Conservation (phyloP, 345 rosid genomes). For the Eucalyptus pauciflora region DNA sequence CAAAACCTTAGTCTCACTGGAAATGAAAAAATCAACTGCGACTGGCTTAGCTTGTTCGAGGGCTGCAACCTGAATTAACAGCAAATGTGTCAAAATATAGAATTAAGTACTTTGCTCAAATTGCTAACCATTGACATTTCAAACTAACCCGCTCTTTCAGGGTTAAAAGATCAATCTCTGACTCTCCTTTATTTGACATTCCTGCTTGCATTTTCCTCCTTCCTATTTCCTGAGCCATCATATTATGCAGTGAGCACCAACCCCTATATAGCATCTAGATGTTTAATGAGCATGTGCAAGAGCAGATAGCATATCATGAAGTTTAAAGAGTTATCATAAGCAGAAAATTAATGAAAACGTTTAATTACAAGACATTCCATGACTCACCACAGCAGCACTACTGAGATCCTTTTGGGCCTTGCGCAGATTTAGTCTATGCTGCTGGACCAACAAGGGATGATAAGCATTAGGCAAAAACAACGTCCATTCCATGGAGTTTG, state of each 20-base stretch:
- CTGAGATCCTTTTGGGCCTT: conserved; percentile 33
- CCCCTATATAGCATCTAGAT: background rate
- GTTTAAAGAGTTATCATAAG: background rate
- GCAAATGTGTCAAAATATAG: background rate
- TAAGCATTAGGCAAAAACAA: conserved; percentile 72
- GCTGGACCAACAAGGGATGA: conserved; percentile 85
- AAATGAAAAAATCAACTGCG: conserved; percentile 66
- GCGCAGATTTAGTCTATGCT: conserved; percentile 52
- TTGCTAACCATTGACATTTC: background rate
- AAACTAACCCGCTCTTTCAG: conserved; percentile 15
- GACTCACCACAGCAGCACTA: conserved; percentile 44
- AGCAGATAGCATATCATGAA: background rate
- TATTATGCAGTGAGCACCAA: background rate
- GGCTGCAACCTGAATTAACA: conserved; percentile 28
- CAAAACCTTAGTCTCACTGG: conserved; percentile 58
- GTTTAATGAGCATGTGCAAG: background rate
- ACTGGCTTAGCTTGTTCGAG: conserved; percentile 50
- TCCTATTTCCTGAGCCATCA: conserved; percentile 10
- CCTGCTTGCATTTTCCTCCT: conserved; percentile 25
- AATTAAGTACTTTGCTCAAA: background rate
- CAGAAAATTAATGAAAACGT: background rate
- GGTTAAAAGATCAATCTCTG: conserved; percentile 12
- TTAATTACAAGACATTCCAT: background rate
- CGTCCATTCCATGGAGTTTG: conserved; percentile 40
- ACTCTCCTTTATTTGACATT: conserved; percentile 2